Base-by-base conservation (phyloP, 345 rosid genomes). In the Eutrema japonicum region DNA sequence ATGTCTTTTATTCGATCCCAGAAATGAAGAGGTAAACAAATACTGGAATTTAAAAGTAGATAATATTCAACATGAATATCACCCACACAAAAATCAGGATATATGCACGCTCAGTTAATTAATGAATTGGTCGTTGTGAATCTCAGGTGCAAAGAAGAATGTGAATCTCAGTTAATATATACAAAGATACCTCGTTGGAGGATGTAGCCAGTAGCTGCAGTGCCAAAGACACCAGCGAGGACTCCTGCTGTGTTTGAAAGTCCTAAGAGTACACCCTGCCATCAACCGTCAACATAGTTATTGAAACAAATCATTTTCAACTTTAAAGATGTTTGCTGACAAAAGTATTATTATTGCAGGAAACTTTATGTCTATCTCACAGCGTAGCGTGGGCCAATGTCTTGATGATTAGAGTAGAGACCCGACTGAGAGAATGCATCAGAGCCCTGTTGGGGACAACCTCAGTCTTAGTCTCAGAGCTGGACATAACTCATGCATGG, bases 341-440 rank as follows among this genome's bases (percentile, higher is more conserved):
- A 29, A 37, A 57, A 22, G 42, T 43, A 45, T 12, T 29, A 41
- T 12, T 29, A 41, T 36, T 40, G 5, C 54, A 14, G 13, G 33
- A 51, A 75, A 10, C n/a, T 46, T 58, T 16, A 68, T 62, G 68
- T 48, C 22, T 51, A 41, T 50, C 97, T 89, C 58, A 94, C 97
- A 81, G 97, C 86, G 70, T 94, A 94, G 30, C 97, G 96, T 0
- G 93, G 97, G 68, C 95, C 97, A 79, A 94, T 94, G 81, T 91
- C 97, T 86, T 94, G 98, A 81, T 94, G 98, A 82, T 91, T 91
- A 76, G 98, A 94, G 75, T 91, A 94, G 61, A 94, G 92, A 74
- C 98, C 98, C 22, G 97, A 94, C 66, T 94, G 98, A 6, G 97
- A 94, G 80, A 94, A 94, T 63, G 98, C 97, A 74, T 94, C 97